Evolutionary conservation across 23 red algal genomes (phyloP).

Genomic region (Chondrus crispus): DNA sequence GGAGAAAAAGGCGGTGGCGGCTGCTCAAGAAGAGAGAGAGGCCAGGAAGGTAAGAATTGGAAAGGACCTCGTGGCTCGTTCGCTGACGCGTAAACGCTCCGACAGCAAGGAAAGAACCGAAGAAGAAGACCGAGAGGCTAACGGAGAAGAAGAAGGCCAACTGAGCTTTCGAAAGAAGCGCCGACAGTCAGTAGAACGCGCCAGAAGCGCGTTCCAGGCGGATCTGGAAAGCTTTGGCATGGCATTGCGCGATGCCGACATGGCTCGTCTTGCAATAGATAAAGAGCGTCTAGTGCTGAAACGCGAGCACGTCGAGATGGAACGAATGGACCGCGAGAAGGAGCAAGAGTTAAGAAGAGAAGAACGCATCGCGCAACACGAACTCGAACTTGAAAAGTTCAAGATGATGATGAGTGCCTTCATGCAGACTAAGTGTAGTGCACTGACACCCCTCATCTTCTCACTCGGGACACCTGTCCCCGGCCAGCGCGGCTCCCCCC

Average conservation of each 20-base stretch:
- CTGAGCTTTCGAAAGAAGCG: background rate
- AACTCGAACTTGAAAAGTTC: constrained; percentile 11
- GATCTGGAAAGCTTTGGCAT: background rate
- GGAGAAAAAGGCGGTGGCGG: background rate
- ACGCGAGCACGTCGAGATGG: background rate
- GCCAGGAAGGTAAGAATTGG: background rate
- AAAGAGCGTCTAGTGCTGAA: background rate
- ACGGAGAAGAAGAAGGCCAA: background rate
- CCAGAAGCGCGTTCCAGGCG: too few species aligned
- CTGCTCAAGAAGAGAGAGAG: background rate
- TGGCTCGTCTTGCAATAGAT: background rate
- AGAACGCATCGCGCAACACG: background rate
- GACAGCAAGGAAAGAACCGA: background rate
- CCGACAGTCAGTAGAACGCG: too few species aligned
- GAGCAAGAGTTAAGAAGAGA: background rate
- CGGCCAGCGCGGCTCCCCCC: too few species aligned
- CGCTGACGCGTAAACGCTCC: background rate
- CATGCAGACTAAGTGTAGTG: too few species aligned
- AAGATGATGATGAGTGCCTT: background rate
- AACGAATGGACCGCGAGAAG: background rate
- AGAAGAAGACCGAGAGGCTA: background rate
- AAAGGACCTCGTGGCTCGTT: background rate
- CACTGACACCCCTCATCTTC: too few species aligned
- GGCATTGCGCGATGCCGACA: background rate
- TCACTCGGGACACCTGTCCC: too few species aligned